A percentile compares a stretch with the other conserved stretches of the same genome.
These are phyloP conservation scores for Aegilops longissima DNA, from an alignment of 176 grass and related monocot genomes.

Conservation along the genomic window DNA sequence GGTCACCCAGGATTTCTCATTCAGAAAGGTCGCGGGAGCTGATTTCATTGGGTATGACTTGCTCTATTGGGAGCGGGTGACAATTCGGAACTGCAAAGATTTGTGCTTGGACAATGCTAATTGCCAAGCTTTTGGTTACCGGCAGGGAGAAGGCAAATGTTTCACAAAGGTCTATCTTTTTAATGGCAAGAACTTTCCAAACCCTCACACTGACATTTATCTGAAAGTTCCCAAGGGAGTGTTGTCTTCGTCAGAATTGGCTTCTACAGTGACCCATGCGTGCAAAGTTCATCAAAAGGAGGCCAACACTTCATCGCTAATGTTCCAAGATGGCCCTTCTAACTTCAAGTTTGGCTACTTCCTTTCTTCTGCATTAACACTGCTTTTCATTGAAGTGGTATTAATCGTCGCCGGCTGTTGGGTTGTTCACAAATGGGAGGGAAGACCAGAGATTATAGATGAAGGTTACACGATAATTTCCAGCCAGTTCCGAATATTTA, in stretches of 20 bases:
- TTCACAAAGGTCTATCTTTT: constrained; percentile 40
- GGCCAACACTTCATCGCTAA: neutral
- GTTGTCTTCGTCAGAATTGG: neutral
- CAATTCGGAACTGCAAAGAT: constrained; percentile 7
- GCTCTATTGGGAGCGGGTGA: fast-evolving
- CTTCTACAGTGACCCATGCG: neutral
- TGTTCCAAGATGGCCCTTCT: neutral
- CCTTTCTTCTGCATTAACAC: constrained; percentile 37
- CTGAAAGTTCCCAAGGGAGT: constrained; percentile 27
- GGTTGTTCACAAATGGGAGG: constrained; percentile 31
- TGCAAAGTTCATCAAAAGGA: constrained; percentile 25
- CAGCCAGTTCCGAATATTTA: constrained; percentile 51
- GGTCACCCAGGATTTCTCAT: neutral
- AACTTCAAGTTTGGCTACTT: constrained; percentile 47
- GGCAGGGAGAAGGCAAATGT: constrained; percentile 19
- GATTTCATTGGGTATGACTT: constrained; percentile 59
- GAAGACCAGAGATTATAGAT: constrained; percentile 13
- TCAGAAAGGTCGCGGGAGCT: neutral
- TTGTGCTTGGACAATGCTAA: constrained; percentile 4
- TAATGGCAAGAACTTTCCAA: constrained; percentile 39
- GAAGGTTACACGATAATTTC: constrained; percentile 29
- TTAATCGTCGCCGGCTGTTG: constrained; percentile 36
- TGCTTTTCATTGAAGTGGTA: constrained; percentile 42
- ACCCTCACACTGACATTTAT: constrained; percentile 32
- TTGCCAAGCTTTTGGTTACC: constrained; percentile 55